Conservation (phyloP, 805 yeast species). For the Wickerhamiella kazuoi region DNA sequence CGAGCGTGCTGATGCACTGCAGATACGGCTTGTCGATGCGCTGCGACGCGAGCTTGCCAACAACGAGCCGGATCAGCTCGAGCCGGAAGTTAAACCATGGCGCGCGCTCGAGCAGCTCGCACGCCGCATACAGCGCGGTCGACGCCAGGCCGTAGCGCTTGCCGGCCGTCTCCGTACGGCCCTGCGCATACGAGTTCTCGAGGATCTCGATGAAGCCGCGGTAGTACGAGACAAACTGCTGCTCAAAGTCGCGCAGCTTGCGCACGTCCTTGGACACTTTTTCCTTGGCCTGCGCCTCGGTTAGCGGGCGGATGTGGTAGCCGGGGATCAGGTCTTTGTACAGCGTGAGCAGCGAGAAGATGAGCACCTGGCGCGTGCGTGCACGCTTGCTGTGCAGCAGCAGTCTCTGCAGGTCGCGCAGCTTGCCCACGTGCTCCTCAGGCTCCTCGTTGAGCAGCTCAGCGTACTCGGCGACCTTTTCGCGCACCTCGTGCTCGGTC, state of each 20-base stretch:
- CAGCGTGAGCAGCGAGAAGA: conserved; percentile 66
- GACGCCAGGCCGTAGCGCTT: conserved; percentile 15
- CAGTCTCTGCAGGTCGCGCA: conserved; percentile 32
- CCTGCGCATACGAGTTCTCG: conserved; percentile 25
- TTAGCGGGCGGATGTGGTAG: conserved; percentile 65
- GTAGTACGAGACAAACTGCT: conserved; percentile 52
- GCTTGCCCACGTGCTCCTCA: conserved; percentile 54
- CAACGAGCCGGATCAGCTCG: conserved; percentile 51
- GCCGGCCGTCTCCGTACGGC: conserved; percentile 16
- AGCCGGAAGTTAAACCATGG: conserved; percentile 66
- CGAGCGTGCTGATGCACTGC: conserved; percentile 46
- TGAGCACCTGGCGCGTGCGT: conserved; percentile 44
- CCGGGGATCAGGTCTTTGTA: conserved; percentile 78
- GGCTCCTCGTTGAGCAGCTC: conserved; percentile 70
- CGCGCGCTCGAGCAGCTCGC: conserved; percentile 51
- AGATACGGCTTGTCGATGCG: conserved; percentile 32
- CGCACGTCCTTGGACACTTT: conserved; percentile 73
- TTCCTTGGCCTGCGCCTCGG: conserved; percentile 66
- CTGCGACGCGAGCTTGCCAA: conserved; percentile 47
- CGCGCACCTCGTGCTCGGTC: conserved; percentile 43
- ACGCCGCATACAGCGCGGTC: conserved; percentile 53
- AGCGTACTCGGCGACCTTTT: conserved; percentile 68
- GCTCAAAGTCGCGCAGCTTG: conserved; percentile 62
- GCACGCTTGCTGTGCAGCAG: conserved; percentile 24
- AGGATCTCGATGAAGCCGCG: conserved; percentile 45